A percentile compares a stretch with the other conserved stretches of the same genome.
phyloP scores from a whole-genome alignment of 179 eudicot genomes.

The Amaranthus tricolor region DNA sequence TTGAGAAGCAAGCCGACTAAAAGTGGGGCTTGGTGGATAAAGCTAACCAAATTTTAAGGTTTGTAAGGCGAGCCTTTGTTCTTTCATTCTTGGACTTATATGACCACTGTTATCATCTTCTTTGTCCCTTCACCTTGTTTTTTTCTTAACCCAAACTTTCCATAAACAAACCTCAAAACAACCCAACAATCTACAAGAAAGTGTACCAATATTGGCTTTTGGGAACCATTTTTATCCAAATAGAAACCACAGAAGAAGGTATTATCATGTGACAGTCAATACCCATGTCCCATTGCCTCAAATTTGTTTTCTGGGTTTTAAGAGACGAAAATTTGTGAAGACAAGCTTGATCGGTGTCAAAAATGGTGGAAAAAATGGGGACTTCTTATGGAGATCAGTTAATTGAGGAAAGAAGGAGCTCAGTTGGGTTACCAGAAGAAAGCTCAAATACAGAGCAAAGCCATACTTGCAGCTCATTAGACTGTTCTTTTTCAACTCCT shows the following conservation, averaged over 20 bases:
- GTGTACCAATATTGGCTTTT: background rate
- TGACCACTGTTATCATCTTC: background rate
- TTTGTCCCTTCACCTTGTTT: background rate
- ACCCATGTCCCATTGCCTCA: too few species aligned
- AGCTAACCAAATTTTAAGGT: background rate
- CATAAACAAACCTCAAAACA: background rate
- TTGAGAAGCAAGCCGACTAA: background rate
- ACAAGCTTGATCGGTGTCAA: background rate
- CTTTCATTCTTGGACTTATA: background rate
- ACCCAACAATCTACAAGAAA: background rate
- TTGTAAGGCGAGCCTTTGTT: background rate
- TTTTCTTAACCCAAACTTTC: background rate
- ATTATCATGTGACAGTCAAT: too few species aligned
- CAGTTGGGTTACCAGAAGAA: conserved; percentile 42
- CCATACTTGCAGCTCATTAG: conserved; percentile 42
- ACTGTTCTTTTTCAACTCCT: conserved; percentile 27
- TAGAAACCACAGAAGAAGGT: background rate
- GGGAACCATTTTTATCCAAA: background rate
- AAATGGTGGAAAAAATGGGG: conserved; percentile 19
- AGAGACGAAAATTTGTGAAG: background rate
- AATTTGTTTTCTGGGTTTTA: too few species aligned
- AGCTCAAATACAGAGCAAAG: conserved; percentile 35
- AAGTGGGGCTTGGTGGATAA: conserved; percentile 5
- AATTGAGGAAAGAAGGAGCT: conserved; percentile 35
- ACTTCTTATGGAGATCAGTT: too few species aligned